Percentiles rank a stretch among this genome's conserved stretches.
phyloP scores from a whole-genome alignment of 371 early-diverging fungal genomes.

The Haplosporangium sp. region DNA sequence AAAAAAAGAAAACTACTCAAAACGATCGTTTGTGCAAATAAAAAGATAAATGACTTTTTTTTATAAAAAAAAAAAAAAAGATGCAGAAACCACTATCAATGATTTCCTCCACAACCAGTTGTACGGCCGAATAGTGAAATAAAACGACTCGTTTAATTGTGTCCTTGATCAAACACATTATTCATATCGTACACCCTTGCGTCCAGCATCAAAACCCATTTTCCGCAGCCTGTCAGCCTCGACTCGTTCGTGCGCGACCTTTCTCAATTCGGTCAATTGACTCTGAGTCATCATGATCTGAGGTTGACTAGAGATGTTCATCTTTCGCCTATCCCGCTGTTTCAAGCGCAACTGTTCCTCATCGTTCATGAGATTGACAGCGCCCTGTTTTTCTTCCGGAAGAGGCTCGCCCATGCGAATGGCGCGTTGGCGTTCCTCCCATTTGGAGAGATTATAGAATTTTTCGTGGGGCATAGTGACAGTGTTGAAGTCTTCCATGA shows the following conservation, averaged over 20 bases:
- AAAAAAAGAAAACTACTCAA: conserved; percentile 2
- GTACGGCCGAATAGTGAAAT: no score
- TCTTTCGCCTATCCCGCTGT: conserved; percentile 30
- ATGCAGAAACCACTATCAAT: no score
- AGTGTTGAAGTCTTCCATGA: conserved; percentile 84
- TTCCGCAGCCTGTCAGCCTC: conserved; percentile 75
- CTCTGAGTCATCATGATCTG: conserved; percentile 61
- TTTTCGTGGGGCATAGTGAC: conserved; percentile 76
- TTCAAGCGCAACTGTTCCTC: conserved; percentile 60
- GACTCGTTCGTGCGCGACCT: conserved; percentile 73
- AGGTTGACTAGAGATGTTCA: conserved; percentile 19
- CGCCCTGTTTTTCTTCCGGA: conserved; percentile 21
- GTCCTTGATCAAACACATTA: background rate
- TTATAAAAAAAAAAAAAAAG: conserved; percentile 9
- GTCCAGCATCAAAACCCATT: conserved; percentile 64
- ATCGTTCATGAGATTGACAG: conserved; percentile 54
- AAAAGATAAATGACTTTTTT: background rate
- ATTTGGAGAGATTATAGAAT: conserved; percentile 67
- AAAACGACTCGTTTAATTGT: no score
- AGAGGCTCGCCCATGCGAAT: conserved; percentile 65
- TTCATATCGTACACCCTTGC: conserved; percentile 47
- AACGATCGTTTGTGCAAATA: background rate
- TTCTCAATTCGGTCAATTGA: conserved; percentile 71
- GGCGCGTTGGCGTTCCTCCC: conserved; percentile 69
- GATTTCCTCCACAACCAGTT: no score